Percentiles rank a stretch among this genome's conserved stretches.
phyloP scores from a whole-genome alignment of 2,329 filamentous ascomycete genomes.

The Trichoderma endophyticum region DNA sequence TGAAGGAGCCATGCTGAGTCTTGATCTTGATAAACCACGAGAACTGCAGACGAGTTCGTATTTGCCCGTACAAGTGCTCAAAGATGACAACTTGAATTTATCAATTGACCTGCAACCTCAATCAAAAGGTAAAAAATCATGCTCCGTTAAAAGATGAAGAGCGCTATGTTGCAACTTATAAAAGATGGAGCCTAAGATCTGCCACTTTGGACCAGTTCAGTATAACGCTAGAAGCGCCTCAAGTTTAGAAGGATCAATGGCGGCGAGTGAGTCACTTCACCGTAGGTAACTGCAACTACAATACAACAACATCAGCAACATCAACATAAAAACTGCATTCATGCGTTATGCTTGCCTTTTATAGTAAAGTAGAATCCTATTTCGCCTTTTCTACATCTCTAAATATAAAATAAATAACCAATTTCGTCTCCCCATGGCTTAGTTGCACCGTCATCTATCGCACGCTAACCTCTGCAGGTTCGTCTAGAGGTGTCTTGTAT shows the following conservation, averaged over 20 bases:
- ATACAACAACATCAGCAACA: background rate
- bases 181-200: background rate
- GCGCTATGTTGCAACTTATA: background rate
- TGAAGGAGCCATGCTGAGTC: conserved; percentile 8
- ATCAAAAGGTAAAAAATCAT: too few relatives aligned
- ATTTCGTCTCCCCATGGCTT: background rate
- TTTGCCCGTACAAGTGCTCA: background rate
- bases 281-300: background rate
- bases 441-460: background rate
- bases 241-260: background rate
- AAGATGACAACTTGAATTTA: background rate
- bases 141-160: background rate
- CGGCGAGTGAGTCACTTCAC: background rate
- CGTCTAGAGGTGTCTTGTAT: background rate
- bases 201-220: background rate
- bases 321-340: background rate
- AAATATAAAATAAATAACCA: background rate
- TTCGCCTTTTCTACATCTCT: background rate
- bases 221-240: background rate
- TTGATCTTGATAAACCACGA: background rate
- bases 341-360: background rate
- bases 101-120: background rate
- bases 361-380: background rate
- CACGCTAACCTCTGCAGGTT: background rate
- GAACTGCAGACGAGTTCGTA: background rate